Evolutionary conservation across 345 rosid species (phyloP).

Genomic region (Citrus sinensis): DNA sequence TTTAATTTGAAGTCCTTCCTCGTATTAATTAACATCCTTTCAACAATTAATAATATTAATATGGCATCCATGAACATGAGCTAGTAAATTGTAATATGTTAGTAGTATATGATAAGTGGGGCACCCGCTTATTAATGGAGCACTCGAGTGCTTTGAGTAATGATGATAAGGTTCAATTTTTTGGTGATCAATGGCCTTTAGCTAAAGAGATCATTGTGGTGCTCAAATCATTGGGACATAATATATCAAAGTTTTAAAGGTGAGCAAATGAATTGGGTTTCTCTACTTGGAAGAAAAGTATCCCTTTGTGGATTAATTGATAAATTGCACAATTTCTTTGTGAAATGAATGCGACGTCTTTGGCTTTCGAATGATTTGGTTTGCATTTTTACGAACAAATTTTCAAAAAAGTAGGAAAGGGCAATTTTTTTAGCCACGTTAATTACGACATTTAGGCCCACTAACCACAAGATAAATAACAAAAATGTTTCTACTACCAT

Average conservation of each 20-base stretch:
- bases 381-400: slow-evolving; percentile 22
- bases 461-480: no score
- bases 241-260: slow-evolving; percentile 23
- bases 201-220: slow-evolving; percentile 14
- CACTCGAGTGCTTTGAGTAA: slow-evolving; percentile 5
- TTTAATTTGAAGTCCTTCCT: no score
- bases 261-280: slow-evolving; percentile 18
- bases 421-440: slow-evolving; percentile 17
- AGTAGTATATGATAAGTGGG: not conserved
- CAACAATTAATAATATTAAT: no score
- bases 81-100: not conserved
- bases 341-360: slow-evolving; percentile 25
- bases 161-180: slow-evolving; percentile 16
- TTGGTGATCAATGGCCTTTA: slow-evolving; percentile 4
- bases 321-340: slow-evolving; percentile 12
- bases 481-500: no score
- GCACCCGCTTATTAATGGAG: slow-evolving; percentile 15
- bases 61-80: not conserved
- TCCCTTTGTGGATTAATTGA: slow-evolving; percentile 32
- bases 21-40: no score
- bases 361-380: slow-evolving; percentile 33
- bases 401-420: slow-evolving; percentile 34
- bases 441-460: slow-evolving; percentile 18
- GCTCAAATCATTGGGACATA: slow-evolving; percentile 35
- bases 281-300: slow-evolving; percentile 38